Percentiles rank a stretch among this genome's conserved stretches.
Conservation (phyloP, 805 yeast species). For the Starmerella khaoyaiensis region DNA sequence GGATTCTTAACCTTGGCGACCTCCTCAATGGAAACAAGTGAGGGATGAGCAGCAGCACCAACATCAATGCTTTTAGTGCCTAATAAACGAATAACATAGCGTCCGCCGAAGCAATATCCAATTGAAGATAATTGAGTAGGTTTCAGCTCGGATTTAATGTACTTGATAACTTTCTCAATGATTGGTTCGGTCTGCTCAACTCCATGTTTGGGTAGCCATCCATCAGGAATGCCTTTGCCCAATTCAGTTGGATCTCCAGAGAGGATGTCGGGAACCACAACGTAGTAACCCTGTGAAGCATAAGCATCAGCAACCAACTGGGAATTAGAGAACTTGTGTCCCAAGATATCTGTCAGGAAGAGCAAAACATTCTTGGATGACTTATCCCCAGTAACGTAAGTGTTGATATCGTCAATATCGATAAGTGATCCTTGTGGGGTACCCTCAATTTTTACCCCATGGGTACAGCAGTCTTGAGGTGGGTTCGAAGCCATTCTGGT, state of each 20-base stretch:
- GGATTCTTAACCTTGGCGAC: conserved; percentile 50
- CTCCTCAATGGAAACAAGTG: conserved; percentile 54
- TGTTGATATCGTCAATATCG: conserved; percentile 27
- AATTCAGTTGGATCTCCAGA: conserved; percentile 38
- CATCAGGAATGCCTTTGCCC: conserved; percentile 18
- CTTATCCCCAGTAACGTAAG: conserved; percentile 39
- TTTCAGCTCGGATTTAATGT: conserved; percentile 34
- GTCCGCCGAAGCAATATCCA: conserved; percentile 84
- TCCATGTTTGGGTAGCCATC: conserved; percentile 47
- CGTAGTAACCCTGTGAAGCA: conserved; percentile 50
- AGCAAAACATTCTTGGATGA: conserved; percentile 41
- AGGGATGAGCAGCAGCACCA: conserved; percentile 77
- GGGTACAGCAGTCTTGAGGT: conserved; percentile 27
- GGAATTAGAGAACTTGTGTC: conserved; percentile 45
- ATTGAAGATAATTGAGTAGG: conserved; percentile 36
- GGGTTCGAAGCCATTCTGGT: conserved; percentile 27
- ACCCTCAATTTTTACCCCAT: conserved; percentile 26
- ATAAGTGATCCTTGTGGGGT: conserved; percentile 21
- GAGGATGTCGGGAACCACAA: conserved; percentile 65
- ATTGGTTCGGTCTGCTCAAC: conserved; percentile 37
- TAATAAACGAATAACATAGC: conserved; percentile 44
- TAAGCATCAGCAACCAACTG: conserved; percentile 39
- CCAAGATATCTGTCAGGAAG: conserved; percentile 52
- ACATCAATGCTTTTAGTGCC: conserved; percentile 33
- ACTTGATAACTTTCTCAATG: conserved; percentile 36